Base-by-base conservation (phyloP, 352 stramenopile genomes). In the Phytopythium ostracodes region DNA sequence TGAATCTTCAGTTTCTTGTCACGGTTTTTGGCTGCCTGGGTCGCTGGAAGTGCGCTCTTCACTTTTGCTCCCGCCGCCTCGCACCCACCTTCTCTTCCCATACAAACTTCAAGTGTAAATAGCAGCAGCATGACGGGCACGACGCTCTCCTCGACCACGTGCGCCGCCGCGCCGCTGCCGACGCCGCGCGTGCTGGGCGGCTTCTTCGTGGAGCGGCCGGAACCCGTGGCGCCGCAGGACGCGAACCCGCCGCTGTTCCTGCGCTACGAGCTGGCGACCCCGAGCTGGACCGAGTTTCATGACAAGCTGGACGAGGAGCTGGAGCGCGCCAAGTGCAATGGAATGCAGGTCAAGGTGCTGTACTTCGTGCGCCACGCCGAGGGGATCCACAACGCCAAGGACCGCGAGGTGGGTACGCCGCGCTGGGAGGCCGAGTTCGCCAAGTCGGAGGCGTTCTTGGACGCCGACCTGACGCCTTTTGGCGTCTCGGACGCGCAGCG, bases 281-380 rank as follows among this genome's bases (percentile, higher is more conserved):
- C 55, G 18, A 69, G 63, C 25, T 83, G 71, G 73, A 51, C 60
- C 40, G 63, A 59, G 22, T 70, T 74, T 49, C 65, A 69, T 35
- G 47, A 38, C 33, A 60, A 66, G 59, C 25, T 76, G 18, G 43
- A 42, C 15, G 11, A 31, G 7, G 60, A 73, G 22, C 56, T 70
- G 20, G 56, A 69, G 40, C 71, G 66, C 46, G 57, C 46, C 46
- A 52, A 71, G 14, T 42, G 35, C 22, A 47, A 72, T 9, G 54
- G 25, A 10, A 53, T 20, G 38, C 63, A 70, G 27, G 55, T 89
- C 58, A 93, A 91, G 67, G 81, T 88, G 56, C 63, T 91, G 22
- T 92, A 91, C 72, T 73, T 91, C n/a, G 72, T 93, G 57, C 80
- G 84, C 25, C 84, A 92, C 51, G 82, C 77, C 27, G 76, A 93